phyloP scores from a whole-genome alignment of 208 protist species.

The Angomonas ambiguus region DNA sequence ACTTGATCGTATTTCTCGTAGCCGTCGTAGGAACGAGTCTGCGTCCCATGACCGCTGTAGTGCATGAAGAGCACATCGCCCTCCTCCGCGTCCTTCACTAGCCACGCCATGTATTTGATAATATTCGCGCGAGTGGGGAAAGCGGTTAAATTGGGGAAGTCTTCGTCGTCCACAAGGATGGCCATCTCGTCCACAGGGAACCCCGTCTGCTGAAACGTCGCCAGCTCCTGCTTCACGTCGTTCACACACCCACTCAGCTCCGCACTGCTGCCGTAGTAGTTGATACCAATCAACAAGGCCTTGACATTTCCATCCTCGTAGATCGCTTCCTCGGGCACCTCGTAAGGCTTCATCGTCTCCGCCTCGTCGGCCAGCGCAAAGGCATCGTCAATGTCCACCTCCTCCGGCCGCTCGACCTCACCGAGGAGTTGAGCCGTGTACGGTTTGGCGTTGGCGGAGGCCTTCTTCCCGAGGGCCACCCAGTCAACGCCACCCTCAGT shows the following conservation, averaged over 20 bases:
- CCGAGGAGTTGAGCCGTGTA: slow-evolving; percentile 54
- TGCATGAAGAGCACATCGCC: slow-evolving; percentile 80
- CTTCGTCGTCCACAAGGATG: slow-evolving; percentile 63
- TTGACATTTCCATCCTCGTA: slow-evolving; percentile 27
- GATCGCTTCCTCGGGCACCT: slow-evolving; percentile 15
- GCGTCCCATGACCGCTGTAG: slow-evolving; percentile 79
- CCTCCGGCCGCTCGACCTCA: slow-evolving; percentile 22
- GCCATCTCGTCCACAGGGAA: slow-evolving; percentile 44
- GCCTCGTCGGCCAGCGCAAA: slow-evolving; percentile 26
- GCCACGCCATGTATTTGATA: slow-evolving; percentile 69
- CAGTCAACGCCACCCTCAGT: slow-evolving; percentile 16
- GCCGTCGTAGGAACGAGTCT: slow-evolving; percentile 40
- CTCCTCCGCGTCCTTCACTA: slow-evolving; percentile 46
- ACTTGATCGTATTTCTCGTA: slow-evolving; percentile 77
- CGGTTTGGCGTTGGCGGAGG: slow-evolving; percentile 24
- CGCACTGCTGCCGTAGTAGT: slow-evolving; percentile 59
- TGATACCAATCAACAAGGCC: slow-evolving; percentile 67
- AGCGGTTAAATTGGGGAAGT: slow-evolving; percentile 35
- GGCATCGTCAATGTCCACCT: slow-evolving; percentile 35
- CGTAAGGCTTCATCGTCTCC: slow-evolving; percentile 17
- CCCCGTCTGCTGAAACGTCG: slow-evolving; percentile 49
- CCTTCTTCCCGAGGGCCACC: slow-evolving; percentile 27
- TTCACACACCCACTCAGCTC: slow-evolving; percentile 71
- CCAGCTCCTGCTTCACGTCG: slow-evolving; percentile 49
- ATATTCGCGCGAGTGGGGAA: slow-evolving; percentile 57